These are phyloP conservation scores for Kalaharituber pfeilii DNA, from an alignment of 2,329 filamentous ascomycete genomes.

Conservation along the genomic window DNA sequence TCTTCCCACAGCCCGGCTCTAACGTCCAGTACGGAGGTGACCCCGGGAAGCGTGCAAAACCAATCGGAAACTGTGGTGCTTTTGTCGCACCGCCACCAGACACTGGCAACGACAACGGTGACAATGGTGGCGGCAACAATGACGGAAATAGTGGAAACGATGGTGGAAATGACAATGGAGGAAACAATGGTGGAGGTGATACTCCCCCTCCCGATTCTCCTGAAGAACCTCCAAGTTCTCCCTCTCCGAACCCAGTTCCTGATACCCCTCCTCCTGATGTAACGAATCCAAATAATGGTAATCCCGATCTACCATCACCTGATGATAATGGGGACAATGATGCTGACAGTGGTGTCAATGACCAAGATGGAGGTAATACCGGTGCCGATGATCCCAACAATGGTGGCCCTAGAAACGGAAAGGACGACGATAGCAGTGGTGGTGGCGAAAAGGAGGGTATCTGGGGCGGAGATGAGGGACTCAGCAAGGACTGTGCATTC, in stretches of 20 bases:
- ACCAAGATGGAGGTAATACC: slow-evolving; percentile 1
- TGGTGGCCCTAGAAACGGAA: slow-evolving; percentile 2
- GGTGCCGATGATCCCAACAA: neutral
- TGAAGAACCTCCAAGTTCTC: neutral
- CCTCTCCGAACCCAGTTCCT: neutral
- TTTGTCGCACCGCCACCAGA: slow-evolving; percentile 1
- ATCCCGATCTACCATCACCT: neutral
- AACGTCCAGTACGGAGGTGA: slow-evolving; percentile 3
- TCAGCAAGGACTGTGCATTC: slow-evolving; percentile 11
- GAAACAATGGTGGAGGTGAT: neutral
- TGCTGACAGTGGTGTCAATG: neutral
- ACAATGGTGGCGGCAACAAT: neutral
- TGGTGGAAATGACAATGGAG: neutral
- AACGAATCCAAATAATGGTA: neutral
- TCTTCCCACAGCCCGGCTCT: slow-evolving; percentile 3
- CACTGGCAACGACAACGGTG: slow-evolving; percentile 2
- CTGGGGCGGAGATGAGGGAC: slow-evolving; percentile 9
- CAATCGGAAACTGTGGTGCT: slow-evolving; percentile 1
- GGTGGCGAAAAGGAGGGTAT: slow-evolving; percentile 5
- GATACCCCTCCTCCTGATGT: neutral
- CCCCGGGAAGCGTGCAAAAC: neutral
- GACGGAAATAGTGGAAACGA: slow-evolving; percentile 3
- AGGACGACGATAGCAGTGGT: slow-evolving; percentile 8
- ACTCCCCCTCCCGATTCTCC: neutral
- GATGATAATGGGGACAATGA: neutral